Conservation (phyloP, 768 basidiomycete species). For the Lactarius hatsudake region DNA sequence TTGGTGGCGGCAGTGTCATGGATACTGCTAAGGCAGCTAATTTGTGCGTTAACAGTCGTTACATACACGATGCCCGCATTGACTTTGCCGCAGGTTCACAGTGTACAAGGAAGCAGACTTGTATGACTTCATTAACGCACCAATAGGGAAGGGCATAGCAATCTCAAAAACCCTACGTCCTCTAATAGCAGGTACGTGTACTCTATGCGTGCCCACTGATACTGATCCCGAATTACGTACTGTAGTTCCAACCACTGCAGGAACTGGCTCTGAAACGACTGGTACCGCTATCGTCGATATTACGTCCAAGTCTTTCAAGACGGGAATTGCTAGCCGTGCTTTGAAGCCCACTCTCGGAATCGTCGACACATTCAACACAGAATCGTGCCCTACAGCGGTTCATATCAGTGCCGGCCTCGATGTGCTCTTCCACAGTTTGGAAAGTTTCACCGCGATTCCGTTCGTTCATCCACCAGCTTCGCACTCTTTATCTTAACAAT, state of each 20-base stretch:
- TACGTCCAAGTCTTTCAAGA: slow-evolving; percentile 90
- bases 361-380: slow-evolving; percentile 88
- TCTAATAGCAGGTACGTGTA: slow-evolving; percentile 67
- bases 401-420: slow-evolving; percentile 95
- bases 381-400: slow-evolving; percentile 85
- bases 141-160: slow-evolving; percentile 88
- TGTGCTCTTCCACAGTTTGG: slow-evolving; percentile 93
- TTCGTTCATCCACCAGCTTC: slow-evolving; percentile 38
- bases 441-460: slow-evolving; percentile 94
- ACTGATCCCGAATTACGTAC: neutral
- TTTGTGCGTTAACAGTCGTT: slow-evolving; percentile 45
- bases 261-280: slow-evolving; percentile 93
- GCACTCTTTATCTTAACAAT: slow-evolving; percentile 9
- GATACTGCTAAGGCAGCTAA: slow-evolving; percentile 97
- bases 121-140: slow-evolving; percentile 97
- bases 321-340: slow-evolving; percentile 90
- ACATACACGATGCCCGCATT: neutral
- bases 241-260: slow-evolving; percentile 68
- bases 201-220: neutral
- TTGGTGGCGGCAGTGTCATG: slow-evolving; percentile 93
- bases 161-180: slow-evolving; percentile 73
- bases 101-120: slow-evolving; percentile 91
- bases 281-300: slow-evolving; percentile 94
- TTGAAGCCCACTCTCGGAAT: slow-evolving; percentile 82
- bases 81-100: slow-evolving; percentile 55